A percentile compares a stretch with the other conserved stretches of the same genome.
phyloP scores from a whole-genome alignment of 108 stramenopile genomes.

The Stephanodiscus triporus region DNA sequence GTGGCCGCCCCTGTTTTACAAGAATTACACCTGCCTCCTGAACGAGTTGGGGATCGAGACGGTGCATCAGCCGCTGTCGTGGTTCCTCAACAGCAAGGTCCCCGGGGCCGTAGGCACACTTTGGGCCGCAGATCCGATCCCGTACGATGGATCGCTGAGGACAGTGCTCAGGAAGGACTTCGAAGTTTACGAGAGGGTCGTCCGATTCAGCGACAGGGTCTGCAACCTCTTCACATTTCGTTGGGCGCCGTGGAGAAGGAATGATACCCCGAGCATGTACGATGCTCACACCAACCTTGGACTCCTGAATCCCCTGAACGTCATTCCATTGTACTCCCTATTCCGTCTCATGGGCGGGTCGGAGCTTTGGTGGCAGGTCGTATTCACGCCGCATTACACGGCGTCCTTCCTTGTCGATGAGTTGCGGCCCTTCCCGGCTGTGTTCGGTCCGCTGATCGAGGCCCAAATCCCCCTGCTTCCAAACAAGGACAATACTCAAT shows the following conservation, averaged over 20 bases:
- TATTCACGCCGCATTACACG: conserved; percentile 65
- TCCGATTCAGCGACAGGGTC: conserved; percentile 37
- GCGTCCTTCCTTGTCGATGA: conserved; percentile 62
- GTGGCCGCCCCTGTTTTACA: conserved; percentile 63
- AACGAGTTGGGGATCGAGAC: conserved; percentile 50
- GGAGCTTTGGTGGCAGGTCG: conserved; percentile 60
- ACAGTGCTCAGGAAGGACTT: conserved; percentile 56
- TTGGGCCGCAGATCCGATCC: conserved; percentile 58
- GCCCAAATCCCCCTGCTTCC: conserved; percentile 59
- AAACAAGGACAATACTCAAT: conserved; percentile 41
- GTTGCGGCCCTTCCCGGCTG: conserved; percentile 58
- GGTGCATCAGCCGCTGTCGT: conserved; percentile 52
- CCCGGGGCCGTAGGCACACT: conserved; percentile 57
- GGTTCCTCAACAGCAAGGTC: conserved; percentile 64
- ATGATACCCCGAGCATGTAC: conserved; percentile 58
- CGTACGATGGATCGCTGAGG: conserved; percentile 53
- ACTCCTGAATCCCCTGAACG: conserved; percentile 57
- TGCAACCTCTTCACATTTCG: conserved; percentile 54
- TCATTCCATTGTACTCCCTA: conserved; percentile 55
- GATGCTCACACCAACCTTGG: conserved; percentile 60
- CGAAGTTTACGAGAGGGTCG: conserved; percentile 47
- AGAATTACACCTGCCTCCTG: conserved; percentile 62
- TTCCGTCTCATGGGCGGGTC: conserved; percentile 49
- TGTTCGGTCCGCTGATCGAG: conserved; percentile 63
- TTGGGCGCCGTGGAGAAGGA: conserved; percentile 60